Base-by-base conservation (phyloP, 2,329 filamentous ascomycete species). In the Alternaria gansuensis region DNA sequence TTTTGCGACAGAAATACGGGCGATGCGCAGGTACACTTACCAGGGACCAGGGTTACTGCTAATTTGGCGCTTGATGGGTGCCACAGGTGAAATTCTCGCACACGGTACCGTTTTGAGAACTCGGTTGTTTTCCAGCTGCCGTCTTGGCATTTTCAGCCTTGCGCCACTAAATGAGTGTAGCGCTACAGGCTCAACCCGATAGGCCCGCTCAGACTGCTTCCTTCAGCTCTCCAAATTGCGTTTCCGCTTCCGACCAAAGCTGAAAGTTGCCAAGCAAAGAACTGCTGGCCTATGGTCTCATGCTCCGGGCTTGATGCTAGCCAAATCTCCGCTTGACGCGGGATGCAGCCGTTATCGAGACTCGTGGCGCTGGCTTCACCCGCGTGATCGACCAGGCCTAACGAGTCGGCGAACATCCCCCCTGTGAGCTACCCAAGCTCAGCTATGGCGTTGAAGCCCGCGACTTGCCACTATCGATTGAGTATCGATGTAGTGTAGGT, bases 111-210 rank as follows among this genome's bases (percentile, higher is more conserved):
- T 40, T 21, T 62, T 50, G 37, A 50, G 54, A 34, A 39, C 29
- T 9, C 31, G 34, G 45, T 23, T 43, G 31, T 26, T 54, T 14
- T 24, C 46, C 49, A 51, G 54, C 62, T 62, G 54, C 57, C 43
- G n/a, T 60, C 59, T 66, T 69, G 58, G 61, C 48, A 45, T 60
- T 56, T 48, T 65, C 67, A 70, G 69, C 68, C 63, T 67, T 64
- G 54, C 64, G 69, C 64, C 64, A 66, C 63, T 33, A 49, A 58
- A 29, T 24, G 26, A 21, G 37, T 49, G 62, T 57, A 62, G 57
- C 64, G 57, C 60, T 44, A 36, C 37, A 14, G 14, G 48, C 55
- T 43, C 54, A 44, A 48, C 44, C n/a, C 40, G 36, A 57, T 31
- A 53, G 49, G 50, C 8, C 29, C 17, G 9, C 23, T 26, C 31